Base-by-base conservation (phyloP, 2,329 filamentous ascomycete genomes). In the Phyllosticta paracitricarpa region DNA sequence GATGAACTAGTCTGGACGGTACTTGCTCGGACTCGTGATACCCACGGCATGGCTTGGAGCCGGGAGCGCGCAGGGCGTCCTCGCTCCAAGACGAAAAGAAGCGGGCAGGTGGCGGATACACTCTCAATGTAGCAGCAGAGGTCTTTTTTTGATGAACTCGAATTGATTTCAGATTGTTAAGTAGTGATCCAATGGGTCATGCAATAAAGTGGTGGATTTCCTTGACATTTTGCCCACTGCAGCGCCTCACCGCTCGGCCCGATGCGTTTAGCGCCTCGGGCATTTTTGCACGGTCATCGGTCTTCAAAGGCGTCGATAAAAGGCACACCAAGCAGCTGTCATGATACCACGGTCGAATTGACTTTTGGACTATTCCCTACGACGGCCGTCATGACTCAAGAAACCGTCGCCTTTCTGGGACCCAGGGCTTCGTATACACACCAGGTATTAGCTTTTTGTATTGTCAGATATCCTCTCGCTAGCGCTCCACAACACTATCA, bases 391-490 rank as follows among this genome's bases (percentile, higher is more conserved):
- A 62, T 62, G 60, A 52, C 19, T 19, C 52, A 57, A 56, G 65
- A 64, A 22, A 69, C 70, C 25, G 73, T 84, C 26, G 81, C 84
- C 52, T 89, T 84, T 68, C 72, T 89, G 30, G 86, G 86, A 7
- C 86, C 86, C 3, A 72, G 78, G 66, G 84, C 84, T 25, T 87
- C 85, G 35, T 89, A 88, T 70, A 88, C 86, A 28, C 86, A 89
- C 71, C 85, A 88, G 80, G 86, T 87, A 69, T 62, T 30, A 4
- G 6, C 51, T 19, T 28, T 52, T 35, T 17, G 30, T 48, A 48
- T 40, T 40, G 33, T 33, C 51, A 19, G 25, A n/a, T 51, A 8
- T 10, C 51, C 57, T n/a, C 14, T 48, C 14, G 17, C 57, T 26
- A 17, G 25, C 40, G 51, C 48, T n/a, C 17, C 19, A 22, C 26